Evolutionary conservation across 768 basidiomycete genomes (phyloP).

Genomic region (Strobilomyces echinocephalus): DNA sequence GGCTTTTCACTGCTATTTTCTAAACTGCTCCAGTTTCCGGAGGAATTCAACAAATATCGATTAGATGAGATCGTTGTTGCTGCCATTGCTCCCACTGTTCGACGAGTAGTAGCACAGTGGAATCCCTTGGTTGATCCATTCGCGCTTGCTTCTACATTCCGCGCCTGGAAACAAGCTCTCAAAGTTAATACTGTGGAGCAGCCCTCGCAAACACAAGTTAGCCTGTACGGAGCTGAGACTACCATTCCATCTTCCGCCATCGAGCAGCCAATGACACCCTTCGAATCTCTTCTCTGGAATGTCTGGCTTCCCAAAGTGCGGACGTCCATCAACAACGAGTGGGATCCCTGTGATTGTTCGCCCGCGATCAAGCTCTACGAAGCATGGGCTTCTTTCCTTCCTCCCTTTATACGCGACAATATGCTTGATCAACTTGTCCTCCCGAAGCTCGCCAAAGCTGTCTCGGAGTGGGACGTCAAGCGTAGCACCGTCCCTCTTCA

Average conservation of each 20-base stretch:
- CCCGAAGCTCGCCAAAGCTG: slow-evolving; percentile 83
- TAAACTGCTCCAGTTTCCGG: slow-evolving; percentile 63
- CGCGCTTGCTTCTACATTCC: slow-evolving; percentile 58
- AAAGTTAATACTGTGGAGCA: slow-evolving; percentile 51
- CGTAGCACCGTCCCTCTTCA: slow-evolving; percentile 59
- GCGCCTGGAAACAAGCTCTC: slow-evolving; percentile 64
- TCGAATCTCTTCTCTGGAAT: slow-evolving; percentile 91
- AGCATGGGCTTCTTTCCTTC: slow-evolving; percentile 82
- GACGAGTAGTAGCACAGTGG: slow-evolving; percentile 73
- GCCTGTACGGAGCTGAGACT: slow-evolving; percentile 51
- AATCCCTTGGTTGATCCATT: slow-evolving; percentile 76
- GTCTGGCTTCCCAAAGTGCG: slow-evolving; percentile 95
- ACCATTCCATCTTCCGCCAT: slow-evolving; percentile 28
- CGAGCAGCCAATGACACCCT: slow-evolving; percentile 83
- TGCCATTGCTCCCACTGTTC: slow-evolving; percentile 78
- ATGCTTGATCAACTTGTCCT: slow-evolving; percentile 93
- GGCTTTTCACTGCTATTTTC: slow-evolving; percentile 70
- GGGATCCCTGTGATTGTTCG: slow-evolving; percentile 68
- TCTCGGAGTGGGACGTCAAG: slow-evolving; percentile 78
- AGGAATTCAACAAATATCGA: slow-evolving; percentile 72
- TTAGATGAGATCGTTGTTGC: slow-evolving; percentile 93
- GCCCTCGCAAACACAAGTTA: slow-evolving; percentile 42
- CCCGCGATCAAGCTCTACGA: slow-evolving; percentile 83
- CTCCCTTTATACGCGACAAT: slow-evolving; percentile 90
- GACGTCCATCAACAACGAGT: slow-evolving; percentile 91